Evolutionary conservation across 192 early-diverging fungal genomes (phyloP).

Genomic region (Umbelopsis vinacea): DNA sequence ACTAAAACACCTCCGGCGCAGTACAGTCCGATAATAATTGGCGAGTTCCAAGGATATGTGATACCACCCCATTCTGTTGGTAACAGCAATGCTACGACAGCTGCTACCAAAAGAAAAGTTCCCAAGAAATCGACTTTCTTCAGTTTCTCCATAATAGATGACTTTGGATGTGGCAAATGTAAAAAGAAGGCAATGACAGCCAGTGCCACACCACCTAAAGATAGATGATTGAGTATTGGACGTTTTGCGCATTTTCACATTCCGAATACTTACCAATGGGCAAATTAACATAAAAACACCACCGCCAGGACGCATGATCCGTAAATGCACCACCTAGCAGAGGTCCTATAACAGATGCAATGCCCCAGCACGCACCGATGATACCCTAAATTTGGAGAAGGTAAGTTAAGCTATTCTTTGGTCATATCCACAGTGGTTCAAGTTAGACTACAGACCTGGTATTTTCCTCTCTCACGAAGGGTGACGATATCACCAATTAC

Average conservation of each 20-base stretch:
- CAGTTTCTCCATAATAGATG: conserved; percentile 60
- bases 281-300: conserved; percentile 53
- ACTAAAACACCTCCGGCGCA: conserved; percentile 51
- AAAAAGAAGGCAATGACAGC: conserved; percentile 64
- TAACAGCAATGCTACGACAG: conserved; percentile 62
- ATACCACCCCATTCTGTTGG: conserved; percentile 76
- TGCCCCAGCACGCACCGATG: conserved; percentile 76
- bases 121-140: conserved; percentile 69
- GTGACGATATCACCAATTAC: conserved; percentile 84
- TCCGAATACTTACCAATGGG: not conserved
- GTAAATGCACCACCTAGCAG: conserved; percentile 86
- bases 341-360: conserved; percentile 83
- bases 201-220: conserved; percentile 75
- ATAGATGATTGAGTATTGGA: conserved; percentile 50
- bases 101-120: conserved; percentile 47
- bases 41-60: conserved; percentile 66
- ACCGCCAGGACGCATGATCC: conserved; percentile 64
- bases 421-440: too few relatives aligned
- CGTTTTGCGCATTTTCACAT: not conserved
- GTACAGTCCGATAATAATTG: conserved; percentile 61
- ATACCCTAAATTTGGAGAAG: conserved; percentile 56
- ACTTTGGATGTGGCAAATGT: conserved; percentile 62
- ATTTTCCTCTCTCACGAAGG: conserved; percentile 78
- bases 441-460: conserved; percentile 29
- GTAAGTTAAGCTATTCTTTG: too few relatives aligned